These are phyloP conservation scores for Lodderomyces pseudojiufengensis DNA, from an alignment of 1,139 yeast species.

Conservation along the genomic window DNA sequence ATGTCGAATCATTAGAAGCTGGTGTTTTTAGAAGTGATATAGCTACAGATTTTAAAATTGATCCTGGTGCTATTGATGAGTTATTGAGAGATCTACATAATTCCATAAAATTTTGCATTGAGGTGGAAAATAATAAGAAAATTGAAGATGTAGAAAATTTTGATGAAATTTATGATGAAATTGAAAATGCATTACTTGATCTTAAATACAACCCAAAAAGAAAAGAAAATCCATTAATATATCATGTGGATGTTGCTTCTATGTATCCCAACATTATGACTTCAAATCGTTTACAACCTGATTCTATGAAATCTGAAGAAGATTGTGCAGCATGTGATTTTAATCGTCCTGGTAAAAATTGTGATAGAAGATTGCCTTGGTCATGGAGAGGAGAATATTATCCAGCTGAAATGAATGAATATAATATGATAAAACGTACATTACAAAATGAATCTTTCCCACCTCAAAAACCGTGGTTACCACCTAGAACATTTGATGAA, in stretches of 20 bases:
- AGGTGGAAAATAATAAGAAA: constrained; percentile 72
- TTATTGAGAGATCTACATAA: constrained; percentile 66
- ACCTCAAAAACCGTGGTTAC: constrained; percentile 51
- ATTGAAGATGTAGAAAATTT: constrained; percentile 76
- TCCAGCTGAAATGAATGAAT: constrained; percentile 91
- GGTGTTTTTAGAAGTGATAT: constrained; percentile 95
- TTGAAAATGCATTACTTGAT: constrained; percentile 51
- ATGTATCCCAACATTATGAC: constrained; percentile 99
- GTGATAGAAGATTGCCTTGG: constrained; percentile 94
- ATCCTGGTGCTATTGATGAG: constrained; percentile 80
- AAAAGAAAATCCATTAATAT: constrained; percentile 78
- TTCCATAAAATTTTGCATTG: constrained; percentile 79
- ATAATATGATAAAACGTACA: constrained; percentile 83
- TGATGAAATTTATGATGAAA: constrained; percentile 64
- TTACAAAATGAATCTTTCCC: constrained; percentile 79
- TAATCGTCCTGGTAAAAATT: constrained; percentile 88
- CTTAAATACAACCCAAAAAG: constrained; percentile 63
- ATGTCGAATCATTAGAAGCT: constrained; percentile 95
- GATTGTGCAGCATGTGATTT: constrained; percentile 98
- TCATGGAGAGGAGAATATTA: constrained; percentile 97
- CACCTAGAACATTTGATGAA: constrained; percentile 67
- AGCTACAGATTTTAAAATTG: constrained; percentile 69
- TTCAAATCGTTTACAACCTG: constrained; percentile 95
- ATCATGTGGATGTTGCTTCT: constrained; percentile 98
- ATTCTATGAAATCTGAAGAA: constrained; percentile 91